These are phyloP conservation scores for Trichosporon asahii DNA, from an alignment of 1,284 basidiomycete species.

Conservation along the genomic window DNA sequence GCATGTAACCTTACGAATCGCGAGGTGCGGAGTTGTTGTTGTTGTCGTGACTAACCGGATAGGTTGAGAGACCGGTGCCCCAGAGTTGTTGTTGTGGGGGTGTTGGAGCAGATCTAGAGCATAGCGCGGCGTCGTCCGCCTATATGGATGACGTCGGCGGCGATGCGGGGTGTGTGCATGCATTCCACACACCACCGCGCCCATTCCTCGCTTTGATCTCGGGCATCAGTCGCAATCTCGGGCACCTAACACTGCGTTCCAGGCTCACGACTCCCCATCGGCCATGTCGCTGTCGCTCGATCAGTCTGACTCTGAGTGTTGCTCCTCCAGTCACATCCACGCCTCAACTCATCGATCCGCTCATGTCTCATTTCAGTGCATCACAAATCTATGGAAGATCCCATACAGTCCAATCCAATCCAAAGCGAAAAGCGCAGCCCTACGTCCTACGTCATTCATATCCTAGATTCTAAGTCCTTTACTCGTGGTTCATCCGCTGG, in stretches of 20 bases:
- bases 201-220: not conserved
- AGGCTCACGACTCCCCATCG: no score
- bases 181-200: not conserved
- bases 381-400: not conserved
- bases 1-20: constrained; percentile 12
- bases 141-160: not conserved
- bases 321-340: no score
- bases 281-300: no score
- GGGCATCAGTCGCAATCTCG: no score
- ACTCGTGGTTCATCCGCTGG: constrained; percentile 15
- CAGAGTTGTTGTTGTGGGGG: not conserved
- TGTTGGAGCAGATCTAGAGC: not conserved
- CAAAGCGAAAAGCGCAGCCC: no score
- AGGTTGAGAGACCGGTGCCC: not conserved
- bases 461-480: not conserved
- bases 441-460: no score
- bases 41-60: not conserved
- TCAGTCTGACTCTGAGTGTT: no score
- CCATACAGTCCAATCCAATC: not conserved
- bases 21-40: not conserved
- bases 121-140: not conserved
- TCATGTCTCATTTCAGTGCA: constrained; percentile 1
- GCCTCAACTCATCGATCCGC: not conserved
- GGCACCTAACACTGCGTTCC: no score
- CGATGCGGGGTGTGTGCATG: not conserved